Conservation (phyloP, 345 rosid species). For the Ceriops tagal region DNA sequence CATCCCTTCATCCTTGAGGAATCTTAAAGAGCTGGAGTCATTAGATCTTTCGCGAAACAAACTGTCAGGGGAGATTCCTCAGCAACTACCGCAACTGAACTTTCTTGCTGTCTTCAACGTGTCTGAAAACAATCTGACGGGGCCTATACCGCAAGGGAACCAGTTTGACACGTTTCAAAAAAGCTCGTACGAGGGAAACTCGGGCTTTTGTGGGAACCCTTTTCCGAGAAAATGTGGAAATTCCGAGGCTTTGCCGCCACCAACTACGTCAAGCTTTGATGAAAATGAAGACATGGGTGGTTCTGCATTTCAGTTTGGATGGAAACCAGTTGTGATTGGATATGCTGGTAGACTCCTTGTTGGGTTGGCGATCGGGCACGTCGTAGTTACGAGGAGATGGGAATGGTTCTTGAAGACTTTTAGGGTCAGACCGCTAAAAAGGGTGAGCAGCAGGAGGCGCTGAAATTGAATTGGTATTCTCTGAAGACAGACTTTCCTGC, state of each 20-base stretch:
- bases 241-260: neutral
- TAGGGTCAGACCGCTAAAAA: neutral
- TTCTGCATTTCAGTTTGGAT: neutral
- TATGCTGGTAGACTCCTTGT: neutral
- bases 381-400: neutral
- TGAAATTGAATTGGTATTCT: neutral
- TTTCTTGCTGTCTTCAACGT: neutral
- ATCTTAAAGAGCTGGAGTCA: neutral
- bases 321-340: constrained; percentile 4
- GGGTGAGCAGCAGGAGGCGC: neutral
- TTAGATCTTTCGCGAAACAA: constrained; percentile 5
- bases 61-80: constrained; percentile 3
- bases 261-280: neutral
- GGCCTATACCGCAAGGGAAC: constrained; percentile 2
- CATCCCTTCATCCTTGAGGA: neutral
- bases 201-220: neutral
- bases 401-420: neutral
- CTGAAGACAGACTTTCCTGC: neutral
- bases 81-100: neutral
- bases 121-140: neutral
- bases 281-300: no score
- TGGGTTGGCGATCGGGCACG: neutral
- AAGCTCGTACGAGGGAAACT: neutral
- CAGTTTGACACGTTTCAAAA: neutral
- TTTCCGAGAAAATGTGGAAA: neutral